phyloP scores from a whole-genome alignment of 164 flowering plant species.

The Houttuynia cordata region DNA sequence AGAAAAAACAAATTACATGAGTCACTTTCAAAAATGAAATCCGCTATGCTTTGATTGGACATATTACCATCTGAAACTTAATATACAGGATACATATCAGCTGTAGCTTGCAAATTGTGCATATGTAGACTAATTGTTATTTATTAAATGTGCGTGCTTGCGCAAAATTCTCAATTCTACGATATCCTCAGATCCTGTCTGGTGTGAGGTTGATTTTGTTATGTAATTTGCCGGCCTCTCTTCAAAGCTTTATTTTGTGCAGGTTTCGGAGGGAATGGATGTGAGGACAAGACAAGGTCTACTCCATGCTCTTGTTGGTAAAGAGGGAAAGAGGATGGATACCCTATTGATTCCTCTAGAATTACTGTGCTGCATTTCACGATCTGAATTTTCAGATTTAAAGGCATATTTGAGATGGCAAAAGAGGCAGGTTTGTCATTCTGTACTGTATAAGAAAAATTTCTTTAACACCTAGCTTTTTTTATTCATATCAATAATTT shows the following conservation, averaged over 20 bases:
- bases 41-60: too few species aligned
- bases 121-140: too few species aligned
- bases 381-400: conserved; percentile 88
- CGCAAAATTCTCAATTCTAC: too few species aligned
- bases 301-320: conserved; percentile 80
- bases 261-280: conserved; percentile 95
- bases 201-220: background rate
- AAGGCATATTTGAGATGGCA: conserved; percentile 90
- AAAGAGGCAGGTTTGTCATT: conserved; percentile 75
- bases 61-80: background rate
- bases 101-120: too few species aligned
- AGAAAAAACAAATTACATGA: too few species aligned
- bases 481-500: conserved; percentile 2
- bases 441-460: background rate
- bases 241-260: conserved; percentile 4
- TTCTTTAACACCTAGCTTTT: background rate
- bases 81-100: background rate
- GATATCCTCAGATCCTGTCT: too few species aligned
- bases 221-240: background rate
- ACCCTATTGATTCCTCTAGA: conserved; percentile 84
- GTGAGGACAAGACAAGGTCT: conserved; percentile 82
- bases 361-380: conserved; percentile 76
- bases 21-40: too few species aligned
- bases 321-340: conserved; percentile 97
- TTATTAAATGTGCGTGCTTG: background rate